Conservation (phyloP, 768 basidiomycete species). For the Hebeloma cylindrosporum region DNA sequence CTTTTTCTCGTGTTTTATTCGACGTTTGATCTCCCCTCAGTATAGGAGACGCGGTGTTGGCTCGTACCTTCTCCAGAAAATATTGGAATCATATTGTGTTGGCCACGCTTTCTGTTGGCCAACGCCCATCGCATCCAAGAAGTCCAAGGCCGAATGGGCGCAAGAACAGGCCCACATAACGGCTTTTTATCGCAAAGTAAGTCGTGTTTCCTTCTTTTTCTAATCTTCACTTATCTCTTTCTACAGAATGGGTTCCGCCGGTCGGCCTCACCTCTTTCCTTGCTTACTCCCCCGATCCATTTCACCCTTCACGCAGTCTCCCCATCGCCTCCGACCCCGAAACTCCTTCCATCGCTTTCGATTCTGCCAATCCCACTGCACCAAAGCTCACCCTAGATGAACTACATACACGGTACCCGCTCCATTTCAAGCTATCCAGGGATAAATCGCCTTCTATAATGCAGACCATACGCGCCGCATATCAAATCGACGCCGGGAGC, state of each 20-base stretch:
- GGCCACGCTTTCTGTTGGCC: too few species aligned
- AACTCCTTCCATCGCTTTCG: background rate
- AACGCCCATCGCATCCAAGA: too few species aligned
- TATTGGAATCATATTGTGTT: too few species aligned
- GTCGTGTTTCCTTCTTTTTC: background rate
- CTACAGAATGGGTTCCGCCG: slow-evolving; percentile 27
- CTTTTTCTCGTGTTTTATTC: too few species aligned
- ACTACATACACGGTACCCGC: slow-evolving; percentile 2
- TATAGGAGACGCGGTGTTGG: too few species aligned
- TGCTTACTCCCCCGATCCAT: slow-evolving; percentile 20
- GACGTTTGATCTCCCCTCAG: too few species aligned
- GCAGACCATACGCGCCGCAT: background rate
- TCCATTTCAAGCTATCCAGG: slow-evolving; percentile 7
- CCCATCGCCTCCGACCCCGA: slow-evolving; percentile 5
- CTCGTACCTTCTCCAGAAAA: too few species aligned
- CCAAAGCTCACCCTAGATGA: background rate
- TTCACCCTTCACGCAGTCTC: slow-evolving; percentile 22
- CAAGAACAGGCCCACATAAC: background rate
- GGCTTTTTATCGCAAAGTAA: slow-evolving; percentile 7
- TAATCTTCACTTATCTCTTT: background rate
- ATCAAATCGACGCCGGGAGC: background rate
- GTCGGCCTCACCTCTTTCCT: slow-evolving; percentile 26
- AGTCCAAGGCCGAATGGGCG: background rate
- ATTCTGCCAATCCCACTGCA: too few species aligned
- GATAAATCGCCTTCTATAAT: background rate